Percentiles rank a stretch among this genome's conserved stretches.
These are phyloP conservation scores for Pholiota conissans DNA, from an alignment of 768 basidiomycete genomes.

Conservation along the genomic window DNA sequence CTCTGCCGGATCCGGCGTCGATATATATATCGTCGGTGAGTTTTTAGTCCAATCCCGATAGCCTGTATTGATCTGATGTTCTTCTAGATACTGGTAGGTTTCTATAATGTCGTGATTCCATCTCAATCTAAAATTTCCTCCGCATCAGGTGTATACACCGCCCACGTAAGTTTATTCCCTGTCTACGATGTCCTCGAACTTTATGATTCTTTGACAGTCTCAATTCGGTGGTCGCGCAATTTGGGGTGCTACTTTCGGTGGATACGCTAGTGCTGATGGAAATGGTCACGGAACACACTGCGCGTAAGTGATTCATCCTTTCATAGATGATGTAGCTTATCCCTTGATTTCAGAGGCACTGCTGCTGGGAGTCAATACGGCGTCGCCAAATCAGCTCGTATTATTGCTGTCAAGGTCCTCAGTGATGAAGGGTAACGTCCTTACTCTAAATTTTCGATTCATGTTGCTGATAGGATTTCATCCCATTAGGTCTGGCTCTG, in stretches of 20 bases:
- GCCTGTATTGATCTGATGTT: not conserved
- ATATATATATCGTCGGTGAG: conserved; percentile 42
- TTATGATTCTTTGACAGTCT: conserved; percentile 15
- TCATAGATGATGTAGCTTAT: not conserved
- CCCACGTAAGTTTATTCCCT: conserved; percentile 9
- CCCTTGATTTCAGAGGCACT: conserved; percentile 25
- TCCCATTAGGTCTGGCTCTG: not conserved
- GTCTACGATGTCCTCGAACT: not conserved
- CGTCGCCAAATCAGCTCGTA: conserved; percentile 27
- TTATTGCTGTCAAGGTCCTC: conserved; percentile 45
- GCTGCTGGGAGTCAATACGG: conserved; percentile 34
- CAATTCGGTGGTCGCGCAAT: conserved; percentile 43
- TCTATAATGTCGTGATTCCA: not conserved
- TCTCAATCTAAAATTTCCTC: not conserved
- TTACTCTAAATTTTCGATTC: too few species aligned
- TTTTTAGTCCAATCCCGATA: not conserved
- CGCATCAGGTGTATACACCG: conserved; percentile 19
- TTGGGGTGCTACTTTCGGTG: conserved; percentile 39
- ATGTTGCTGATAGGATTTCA: too few species aligned
- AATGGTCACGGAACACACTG: conserved; percentile 44
- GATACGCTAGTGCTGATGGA: conserved; percentile 29
- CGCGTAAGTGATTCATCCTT: conserved; percentile 24
- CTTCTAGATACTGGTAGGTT: not conserved
- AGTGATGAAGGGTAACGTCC: conserved; percentile 24
- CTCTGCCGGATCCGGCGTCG: conserved; percentile 34